A percentile compares a stretch with the other conserved stretches of the same genome.
Conservation (phyloP, 441 rosid genomes). For the Bruguiera hainesii region DNA sequence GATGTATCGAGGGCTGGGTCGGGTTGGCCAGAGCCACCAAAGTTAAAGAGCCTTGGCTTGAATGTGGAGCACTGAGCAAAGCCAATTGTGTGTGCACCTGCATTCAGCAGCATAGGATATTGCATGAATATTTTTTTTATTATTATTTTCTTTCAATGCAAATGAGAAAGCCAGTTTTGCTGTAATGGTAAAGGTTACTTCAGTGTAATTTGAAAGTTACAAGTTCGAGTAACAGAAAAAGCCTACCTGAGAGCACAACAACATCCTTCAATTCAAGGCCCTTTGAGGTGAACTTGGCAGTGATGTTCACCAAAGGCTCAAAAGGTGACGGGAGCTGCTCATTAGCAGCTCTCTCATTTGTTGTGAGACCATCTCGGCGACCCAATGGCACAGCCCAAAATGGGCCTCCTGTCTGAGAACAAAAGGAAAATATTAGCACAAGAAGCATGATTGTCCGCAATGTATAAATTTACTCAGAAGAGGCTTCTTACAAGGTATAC, state of each 20-base stretch:
- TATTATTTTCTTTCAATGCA: too few relatives aligned
- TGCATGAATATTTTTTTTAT: background rate
- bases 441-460: background rate
- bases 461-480: background rate
- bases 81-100: slow-evolving; percentile 66
- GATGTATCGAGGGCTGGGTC: slow-evolving; percentile 51
- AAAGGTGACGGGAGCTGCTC: slow-evolving; percentile 55
- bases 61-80: slow-evolving; percentile 72
- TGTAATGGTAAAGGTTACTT: background rate
- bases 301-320: slow-evolving; percentile 53
- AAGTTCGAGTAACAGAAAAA: background rate
- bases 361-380: slow-evolving; percentile 51
- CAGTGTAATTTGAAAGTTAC: background rate
- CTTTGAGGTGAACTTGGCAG: slow-evolving; percentile 51
- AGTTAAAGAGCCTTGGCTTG: slow-evolving; percentile 61
- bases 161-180: too few relatives aligned
- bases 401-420: slow-evolving; percentile 46
- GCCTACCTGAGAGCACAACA: slow-evolving; percentile 62
- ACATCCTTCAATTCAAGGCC: slow-evolving; percentile 60
- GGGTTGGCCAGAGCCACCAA: slow-evolving; percentile 48
- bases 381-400: slow-evolving; percentile 52
- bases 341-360: slow-evolving; percentile 47
- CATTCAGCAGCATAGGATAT: background rate
- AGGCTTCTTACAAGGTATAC: slow-evolving; percentile 40
- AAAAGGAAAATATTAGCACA: background rate